Evolutionary conservation across 2,329 filamentous ascomycete species (phyloP).

Genomic region (Albifimbria verrucaria): DNA sequence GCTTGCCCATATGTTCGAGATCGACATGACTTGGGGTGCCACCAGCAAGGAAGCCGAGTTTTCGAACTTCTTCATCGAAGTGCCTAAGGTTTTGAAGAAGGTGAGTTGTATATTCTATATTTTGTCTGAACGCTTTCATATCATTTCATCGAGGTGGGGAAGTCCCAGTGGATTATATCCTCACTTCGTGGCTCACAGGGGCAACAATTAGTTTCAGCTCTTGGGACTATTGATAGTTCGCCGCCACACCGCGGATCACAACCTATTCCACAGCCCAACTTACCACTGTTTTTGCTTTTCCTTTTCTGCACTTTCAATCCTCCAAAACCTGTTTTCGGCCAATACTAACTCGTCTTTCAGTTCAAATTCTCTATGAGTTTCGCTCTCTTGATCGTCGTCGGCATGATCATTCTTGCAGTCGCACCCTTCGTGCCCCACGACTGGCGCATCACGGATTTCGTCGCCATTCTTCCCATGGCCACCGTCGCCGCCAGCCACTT

Average conservation of each 20-base stretch:
- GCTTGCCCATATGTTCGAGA: constrained; percentile 77
- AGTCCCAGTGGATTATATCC: no score
- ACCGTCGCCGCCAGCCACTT: constrained; percentile 68
- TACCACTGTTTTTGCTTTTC: not conserved
- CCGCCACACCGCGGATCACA: not conserved
- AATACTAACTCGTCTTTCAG: constrained; percentile 24
- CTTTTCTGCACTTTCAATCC: constrained; percentile 13
- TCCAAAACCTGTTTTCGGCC: not conserved
- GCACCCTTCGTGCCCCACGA: constrained; percentile 62
- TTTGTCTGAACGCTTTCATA: not conserved
- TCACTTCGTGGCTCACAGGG: no score
- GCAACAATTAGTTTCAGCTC: no score
- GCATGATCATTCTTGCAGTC: constrained; percentile 62
- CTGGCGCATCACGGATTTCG: constrained; percentile 68
- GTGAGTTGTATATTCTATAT: constrained; percentile 47
- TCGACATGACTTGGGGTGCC: constrained; percentile 83
- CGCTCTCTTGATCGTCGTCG: constrained; percentile 52
- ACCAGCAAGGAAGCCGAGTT: constrained; percentile 80
- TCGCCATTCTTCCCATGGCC: constrained; percentile 73
- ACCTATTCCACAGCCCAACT: not conserved
- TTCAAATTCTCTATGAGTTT: constrained; percentile 74
- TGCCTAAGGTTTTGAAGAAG: constrained; percentile 72
- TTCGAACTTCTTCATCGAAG: constrained; percentile 81
- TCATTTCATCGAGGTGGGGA: no score
- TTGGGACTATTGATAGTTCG: constrained; percentile 22